Conservation (phyloP, 2,329 filamentous ascomycete species). For the Phyllosticta ampelicida region DNA sequence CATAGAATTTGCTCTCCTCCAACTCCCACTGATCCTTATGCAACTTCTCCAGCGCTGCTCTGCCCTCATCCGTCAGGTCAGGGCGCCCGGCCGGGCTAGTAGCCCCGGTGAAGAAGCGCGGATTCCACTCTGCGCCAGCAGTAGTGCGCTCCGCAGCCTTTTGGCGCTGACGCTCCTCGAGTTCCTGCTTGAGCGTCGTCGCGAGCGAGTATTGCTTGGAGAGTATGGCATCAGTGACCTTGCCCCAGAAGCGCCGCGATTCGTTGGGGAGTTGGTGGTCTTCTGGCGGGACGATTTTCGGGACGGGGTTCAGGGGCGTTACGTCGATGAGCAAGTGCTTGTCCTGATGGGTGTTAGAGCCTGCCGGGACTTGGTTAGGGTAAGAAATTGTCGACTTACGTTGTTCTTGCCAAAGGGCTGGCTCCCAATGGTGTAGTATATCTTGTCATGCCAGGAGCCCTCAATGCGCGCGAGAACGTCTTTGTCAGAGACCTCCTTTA, state of each 20-base stretch:
- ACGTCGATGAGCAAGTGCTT: slow-evolving; percentile 76
- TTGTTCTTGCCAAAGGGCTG: slow-evolving; percentile 37
- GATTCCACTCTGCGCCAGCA: slow-evolving; percentile 60
- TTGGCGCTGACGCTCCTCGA: slow-evolving; percentile 81
- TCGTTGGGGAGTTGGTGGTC: slow-evolving; percentile 80
- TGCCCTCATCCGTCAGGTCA: slow-evolving; percentile 52
- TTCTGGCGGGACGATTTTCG: slow-evolving; percentile 68
- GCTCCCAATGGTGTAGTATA: slow-evolving; percentile 47
- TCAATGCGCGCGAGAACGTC: slow-evolving; percentile 74
- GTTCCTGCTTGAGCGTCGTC: slow-evolving; percentile 76
- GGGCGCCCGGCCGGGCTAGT: slow-evolving; percentile 52
- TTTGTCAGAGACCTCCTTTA: slow-evolving; percentile 77
- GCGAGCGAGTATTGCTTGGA: slow-evolving; percentile 75
- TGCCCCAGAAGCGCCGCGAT: slow-evolving; percentile 75
- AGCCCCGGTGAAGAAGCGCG: slow-evolving; percentile 70
- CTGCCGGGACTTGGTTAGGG: slow-evolving; percentile 40
- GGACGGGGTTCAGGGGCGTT: slow-evolving; percentile 64
- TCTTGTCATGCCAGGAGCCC: slow-evolving; percentile 72
- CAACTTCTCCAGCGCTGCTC: slow-evolving; percentile 44
- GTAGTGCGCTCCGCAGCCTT: slow-evolving; percentile 72
- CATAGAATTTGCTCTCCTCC: slow-evolving; percentile 33
- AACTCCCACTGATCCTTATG: slow-evolving; percentile 42
- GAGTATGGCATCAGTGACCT: slow-evolving; percentile 76
- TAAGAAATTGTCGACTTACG: slow-evolving; percentile 39
- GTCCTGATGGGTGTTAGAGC: slow-evolving; percentile 26